These are phyloP conservation scores for Cutaneotrichosporon sp. DNA, from an alignment of 1,284 basidiomycete genomes.

Conservation along the genomic window DNA sequence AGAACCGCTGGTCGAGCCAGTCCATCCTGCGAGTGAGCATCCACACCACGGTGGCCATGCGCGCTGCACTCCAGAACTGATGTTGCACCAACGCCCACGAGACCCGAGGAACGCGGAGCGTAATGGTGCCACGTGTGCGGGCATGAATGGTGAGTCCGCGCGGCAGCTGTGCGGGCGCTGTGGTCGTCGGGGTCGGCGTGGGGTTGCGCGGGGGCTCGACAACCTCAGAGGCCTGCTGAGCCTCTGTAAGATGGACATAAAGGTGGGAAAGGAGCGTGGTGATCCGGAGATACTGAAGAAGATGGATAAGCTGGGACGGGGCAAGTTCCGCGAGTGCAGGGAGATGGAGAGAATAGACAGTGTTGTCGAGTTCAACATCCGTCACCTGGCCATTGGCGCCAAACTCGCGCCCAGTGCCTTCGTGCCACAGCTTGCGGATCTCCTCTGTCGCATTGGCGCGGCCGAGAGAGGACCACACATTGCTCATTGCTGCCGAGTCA, in stretches of 20 bases:
- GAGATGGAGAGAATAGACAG: conserved; percentile 27
- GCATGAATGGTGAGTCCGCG: background rate
- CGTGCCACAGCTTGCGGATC: conserved; percentile 24
- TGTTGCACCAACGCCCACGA: conserved; percentile 22
- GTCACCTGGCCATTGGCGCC: conserved; percentile 21
- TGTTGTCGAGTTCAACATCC: conserved; percentile 31
- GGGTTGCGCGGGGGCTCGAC: conserved; percentile 1
- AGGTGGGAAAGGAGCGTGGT: conserved; percentile 32
- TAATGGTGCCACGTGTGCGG: background rate
- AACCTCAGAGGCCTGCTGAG: background rate
- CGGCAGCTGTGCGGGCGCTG: background rate
- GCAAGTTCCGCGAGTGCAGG: conserved; percentile 29
- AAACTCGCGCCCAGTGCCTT: conserved; percentile 21
- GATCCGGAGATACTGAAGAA: conserved; percentile 36
- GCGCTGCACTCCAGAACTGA: conserved; percentile 31
- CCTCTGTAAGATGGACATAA: conserved; percentile 10
- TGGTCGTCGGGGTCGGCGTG: conserved; percentile 7
- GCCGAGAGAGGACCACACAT: conserved; percentile 18
- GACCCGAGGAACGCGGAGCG: conserved; percentile 10
- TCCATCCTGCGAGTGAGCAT: conserved; percentile 39
- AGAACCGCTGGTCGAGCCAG: conserved; percentile 33
- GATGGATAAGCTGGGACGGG: conserved; percentile 29
- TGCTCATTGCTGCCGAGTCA: conserved; percentile 9
- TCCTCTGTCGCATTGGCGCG: conserved; percentile 18
- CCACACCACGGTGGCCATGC: conserved; percentile 32